Percentiles rank a stretch among this genome's conserved stretches.
Conservation (phyloP, 306 rosid species). For the Trifolium pratense region DNA sequence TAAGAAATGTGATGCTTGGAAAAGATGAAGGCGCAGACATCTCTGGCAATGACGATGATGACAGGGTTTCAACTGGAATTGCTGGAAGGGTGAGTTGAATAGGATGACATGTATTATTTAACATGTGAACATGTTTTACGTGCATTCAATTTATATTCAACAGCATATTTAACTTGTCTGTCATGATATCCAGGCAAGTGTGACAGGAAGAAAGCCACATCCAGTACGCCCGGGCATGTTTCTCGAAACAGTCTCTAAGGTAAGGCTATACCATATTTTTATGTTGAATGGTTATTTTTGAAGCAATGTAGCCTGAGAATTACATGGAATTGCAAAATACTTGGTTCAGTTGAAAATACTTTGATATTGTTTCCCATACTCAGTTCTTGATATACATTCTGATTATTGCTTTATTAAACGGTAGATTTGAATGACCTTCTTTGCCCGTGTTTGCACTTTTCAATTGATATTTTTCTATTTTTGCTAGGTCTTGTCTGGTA, state of each 20-base stretch:
- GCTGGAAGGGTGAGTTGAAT: constrained; percentile 77
- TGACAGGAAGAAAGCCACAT: constrained; percentile 67
- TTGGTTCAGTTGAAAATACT: constrained; percentile 31
- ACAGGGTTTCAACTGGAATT: constrained; percentile 55
- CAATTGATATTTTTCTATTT: constrained; percentile 11
- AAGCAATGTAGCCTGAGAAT: constrained; percentile 26
- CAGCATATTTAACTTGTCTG: constrained; percentile 35
- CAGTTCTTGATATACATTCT: constrained; percentile 8
- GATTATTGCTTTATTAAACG: constrained; percentile 7
- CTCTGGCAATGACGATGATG: constrained; percentile 45
- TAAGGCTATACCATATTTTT: constrained; percentile 38
- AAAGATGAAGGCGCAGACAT: constrained; percentile 89
- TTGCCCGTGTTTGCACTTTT: constrained; percentile 14
- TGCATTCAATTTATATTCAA: constrained; percentile 24
- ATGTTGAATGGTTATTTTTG: constrained; percentile 28
- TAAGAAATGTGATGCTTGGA: constrained; percentile 91
- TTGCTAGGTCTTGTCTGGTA: constrained; percentile 83
- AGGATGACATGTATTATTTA: constrained; percentile 33
- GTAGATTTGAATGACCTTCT: constrained; percentile 20
- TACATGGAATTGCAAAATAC: constrained; percentile 23
- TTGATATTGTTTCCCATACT: constrained; percentile 14
- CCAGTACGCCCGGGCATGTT: constrained; percentile 99
- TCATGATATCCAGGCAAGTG: constrained; percentile 59
- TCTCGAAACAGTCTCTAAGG: constrained; percentile 94
- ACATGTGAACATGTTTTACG: constrained; percentile 6